Evolutionary conservation across 2,329 filamentous ascomycete genomes (phyloP).

Genomic region (Pseudocercospora ulei): DNA sequence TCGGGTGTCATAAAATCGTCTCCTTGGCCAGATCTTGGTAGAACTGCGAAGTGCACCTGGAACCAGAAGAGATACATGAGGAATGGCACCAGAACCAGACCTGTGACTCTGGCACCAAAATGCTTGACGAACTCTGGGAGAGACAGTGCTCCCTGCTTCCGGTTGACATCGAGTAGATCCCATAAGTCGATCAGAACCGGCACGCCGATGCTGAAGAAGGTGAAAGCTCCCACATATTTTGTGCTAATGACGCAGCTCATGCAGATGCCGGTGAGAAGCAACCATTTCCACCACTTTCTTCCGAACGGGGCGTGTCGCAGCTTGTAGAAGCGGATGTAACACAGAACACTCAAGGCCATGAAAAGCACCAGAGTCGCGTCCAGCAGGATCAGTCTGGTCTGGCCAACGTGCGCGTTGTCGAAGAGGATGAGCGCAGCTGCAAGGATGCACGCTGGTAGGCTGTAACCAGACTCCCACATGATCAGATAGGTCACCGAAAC

Average conservation of each 20-base stretch:
- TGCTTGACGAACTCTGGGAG: slow-evolving; percentile 77
- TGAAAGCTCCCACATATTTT: slow-evolving; percentile 95
- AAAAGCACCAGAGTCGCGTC: slow-evolving; percentile 90
- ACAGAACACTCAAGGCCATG: slow-evolving; percentile 89
- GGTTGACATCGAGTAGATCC: slow-evolving; percentile 84
- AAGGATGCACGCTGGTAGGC: slow-evolving; percentile 79
- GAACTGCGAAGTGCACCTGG: slow-evolving; percentile 93
- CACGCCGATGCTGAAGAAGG: slow-evolving; percentile 91
- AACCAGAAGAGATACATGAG: slow-evolving; percentile 99
- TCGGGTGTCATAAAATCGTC: slow-evolving; percentile 98
- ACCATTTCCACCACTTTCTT: slow-evolving; percentile 99
- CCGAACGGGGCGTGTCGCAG: slow-evolving; percentile 78
- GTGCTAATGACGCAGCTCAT: slow-evolving; percentile 96
- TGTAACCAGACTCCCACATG: slow-evolving; percentile 99
- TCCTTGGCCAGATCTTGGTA: slow-evolving; percentile 79
- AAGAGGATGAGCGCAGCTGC: slow-evolving; percentile 80
- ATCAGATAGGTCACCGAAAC: slow-evolving; percentile 91
- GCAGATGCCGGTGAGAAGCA: slow-evolving; percentile 84
- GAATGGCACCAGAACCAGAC: slow-evolving; percentile 82
- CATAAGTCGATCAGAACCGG: slow-evolving; percentile 91
- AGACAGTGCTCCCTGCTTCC: slow-evolving; percentile 67
- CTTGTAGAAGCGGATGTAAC: slow-evolving; percentile 98
- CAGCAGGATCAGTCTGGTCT: slow-evolving; percentile 87
- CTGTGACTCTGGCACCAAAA: slow-evolving; percentile 75
- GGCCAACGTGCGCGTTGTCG: slow-evolving; percentile 95